A percentile compares a stretch with the other conserved stretches of the same genome.
Evolutionary conservation across 345 rosid genomes (phyloP).

Genomic region (Corchorus capsularis): DNA sequence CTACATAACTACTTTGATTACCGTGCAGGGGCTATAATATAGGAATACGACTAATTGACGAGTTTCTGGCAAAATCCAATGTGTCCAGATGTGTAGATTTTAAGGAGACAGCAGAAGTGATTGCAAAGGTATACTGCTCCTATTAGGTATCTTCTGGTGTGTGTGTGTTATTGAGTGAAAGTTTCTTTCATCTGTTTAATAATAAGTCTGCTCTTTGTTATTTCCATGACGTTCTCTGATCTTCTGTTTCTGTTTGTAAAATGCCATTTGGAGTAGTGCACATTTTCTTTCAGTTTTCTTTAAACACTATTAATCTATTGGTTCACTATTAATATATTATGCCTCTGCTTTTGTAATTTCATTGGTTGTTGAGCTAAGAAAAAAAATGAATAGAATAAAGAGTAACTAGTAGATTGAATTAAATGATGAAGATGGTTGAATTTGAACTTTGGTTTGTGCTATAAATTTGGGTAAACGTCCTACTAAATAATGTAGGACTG

Average conservation of each 20-base stretch:
- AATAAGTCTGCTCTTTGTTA: not conserved
- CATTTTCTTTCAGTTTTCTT: not conserved
- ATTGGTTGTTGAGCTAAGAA: conserved; percentile 1
- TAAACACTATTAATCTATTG: not conserved
- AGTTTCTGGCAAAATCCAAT: conserved; percentile 89
- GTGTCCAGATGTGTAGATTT: conserved; percentile 88
- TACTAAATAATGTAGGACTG: not conserved
- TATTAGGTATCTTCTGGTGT: not conserved
- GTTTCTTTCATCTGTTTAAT: conserved; percentile 2
- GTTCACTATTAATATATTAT: no score
- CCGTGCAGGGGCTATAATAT: conserved; percentile 86
- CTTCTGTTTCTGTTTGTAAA: not conserved
- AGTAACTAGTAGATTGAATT: not conserved
- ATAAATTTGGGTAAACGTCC: not conserved
- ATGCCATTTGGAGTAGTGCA: not conserved
- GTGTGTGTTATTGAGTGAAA: not conserved
- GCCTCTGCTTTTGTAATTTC: not conserved
- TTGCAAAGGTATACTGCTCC: conserved; percentile 66
- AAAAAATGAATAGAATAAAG: not conserved
- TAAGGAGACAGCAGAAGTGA: conserved; percentile 84
- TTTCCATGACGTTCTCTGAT: not conserved
- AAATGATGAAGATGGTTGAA: not conserved
- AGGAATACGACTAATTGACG: conserved; percentile 81
- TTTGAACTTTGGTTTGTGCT: not conserved
- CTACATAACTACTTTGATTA: conserved; percentile 3